Evolutionary conservation across 2,329 filamentous ascomycete species (phyloP).

Genomic region (Amauroascus niger): DNA sequence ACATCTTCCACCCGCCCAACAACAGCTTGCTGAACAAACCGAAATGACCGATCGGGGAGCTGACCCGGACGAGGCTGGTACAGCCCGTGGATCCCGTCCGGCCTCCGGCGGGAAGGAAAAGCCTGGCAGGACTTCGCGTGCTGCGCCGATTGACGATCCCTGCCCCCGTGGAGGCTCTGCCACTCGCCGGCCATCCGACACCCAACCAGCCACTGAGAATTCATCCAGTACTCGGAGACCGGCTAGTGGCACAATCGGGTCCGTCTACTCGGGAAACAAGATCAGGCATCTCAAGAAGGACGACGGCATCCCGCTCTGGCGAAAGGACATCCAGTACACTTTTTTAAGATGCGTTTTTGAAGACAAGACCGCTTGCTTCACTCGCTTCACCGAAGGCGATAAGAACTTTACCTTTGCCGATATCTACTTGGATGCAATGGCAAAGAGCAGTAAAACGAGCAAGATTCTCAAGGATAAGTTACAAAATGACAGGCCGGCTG

Average conservation of each 20-base stretch:
- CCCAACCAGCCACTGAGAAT: conserved; percentile 4
- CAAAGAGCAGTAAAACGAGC: conserved; percentile 95
- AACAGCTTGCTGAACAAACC: not conserved
- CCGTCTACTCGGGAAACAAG: conserved; percentile 59
- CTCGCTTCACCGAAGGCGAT: conserved; percentile 76
- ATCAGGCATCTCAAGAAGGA: conserved; percentile 59
- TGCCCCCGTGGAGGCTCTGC: not conserved
- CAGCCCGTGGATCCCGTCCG: not conserved
- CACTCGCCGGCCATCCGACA: not conserved
- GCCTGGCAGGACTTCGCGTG: not conserved
- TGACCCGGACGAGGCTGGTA: not conserved
- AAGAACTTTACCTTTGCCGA: conserved; percentile 74
- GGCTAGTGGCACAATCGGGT: conserved; percentile 55
- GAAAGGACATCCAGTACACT: conserved; percentile 58
- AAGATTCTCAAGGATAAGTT: conserved; percentile 97
- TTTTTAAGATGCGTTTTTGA: conserved; percentile 55
- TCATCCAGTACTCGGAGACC: conserved; percentile 48
- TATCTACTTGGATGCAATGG: conserved; percentile 97
- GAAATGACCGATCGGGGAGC: not conserved
- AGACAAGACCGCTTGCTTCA: conserved; percentile 62
- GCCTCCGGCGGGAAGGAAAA: not conserved
- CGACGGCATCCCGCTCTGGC: conserved; percentile 56
- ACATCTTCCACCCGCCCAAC: not conserved
- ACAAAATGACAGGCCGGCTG: conserved; percentile 78
- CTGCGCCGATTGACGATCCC: not conserved